phyloP scores from a whole-genome alignment of 768 basidiomycete species.

The Amanita rimosa region DNA sequence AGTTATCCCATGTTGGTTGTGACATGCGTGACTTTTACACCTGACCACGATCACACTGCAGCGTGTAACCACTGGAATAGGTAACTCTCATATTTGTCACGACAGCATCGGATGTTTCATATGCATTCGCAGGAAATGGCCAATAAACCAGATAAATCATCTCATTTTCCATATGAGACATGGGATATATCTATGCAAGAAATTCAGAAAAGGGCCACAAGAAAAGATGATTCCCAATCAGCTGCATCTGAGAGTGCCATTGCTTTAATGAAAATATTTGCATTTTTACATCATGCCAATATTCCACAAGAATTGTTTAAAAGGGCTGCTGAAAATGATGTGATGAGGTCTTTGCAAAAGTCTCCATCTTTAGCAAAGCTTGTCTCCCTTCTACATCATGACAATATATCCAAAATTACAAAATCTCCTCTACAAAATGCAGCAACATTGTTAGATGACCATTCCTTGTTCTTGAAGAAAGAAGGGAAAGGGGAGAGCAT shows the following conservation, averaged over 20 bases:
- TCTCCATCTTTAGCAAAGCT: not conserved
- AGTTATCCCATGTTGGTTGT: too few relatives aligned
- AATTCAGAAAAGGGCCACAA: not conserved
- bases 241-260: not conserved
- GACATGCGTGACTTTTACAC: too few relatives aligned
- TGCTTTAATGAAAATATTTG: not conserved
- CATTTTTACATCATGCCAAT: not conserved
- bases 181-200: not conserved
- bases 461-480: not conserved
- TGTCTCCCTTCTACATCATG: not conserved
- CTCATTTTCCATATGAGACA: constrained; percentile 2
- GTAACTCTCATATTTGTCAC: too few relatives aligned
- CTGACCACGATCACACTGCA: too few relatives aligned
- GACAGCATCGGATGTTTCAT: too few relatives aligned
- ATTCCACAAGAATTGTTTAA: not conserved
- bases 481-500: constrained; percentile 8
- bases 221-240: not conserved
- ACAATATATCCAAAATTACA: too few relatives aligned
- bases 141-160: too few relatives aligned
- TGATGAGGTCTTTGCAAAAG: not conserved
- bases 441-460: not conserved
- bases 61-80: too few relatives aligned
- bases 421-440: too few relatives aligned
- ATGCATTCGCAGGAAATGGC: too few relatives aligned
- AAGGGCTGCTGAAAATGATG: not conserved